Percentiles rank a stretch among this genome's conserved stretches.
Evolutionary conservation across 768 basidiomycete species (phyloP).

Genomic region (Lentinula raphanica): DNA sequence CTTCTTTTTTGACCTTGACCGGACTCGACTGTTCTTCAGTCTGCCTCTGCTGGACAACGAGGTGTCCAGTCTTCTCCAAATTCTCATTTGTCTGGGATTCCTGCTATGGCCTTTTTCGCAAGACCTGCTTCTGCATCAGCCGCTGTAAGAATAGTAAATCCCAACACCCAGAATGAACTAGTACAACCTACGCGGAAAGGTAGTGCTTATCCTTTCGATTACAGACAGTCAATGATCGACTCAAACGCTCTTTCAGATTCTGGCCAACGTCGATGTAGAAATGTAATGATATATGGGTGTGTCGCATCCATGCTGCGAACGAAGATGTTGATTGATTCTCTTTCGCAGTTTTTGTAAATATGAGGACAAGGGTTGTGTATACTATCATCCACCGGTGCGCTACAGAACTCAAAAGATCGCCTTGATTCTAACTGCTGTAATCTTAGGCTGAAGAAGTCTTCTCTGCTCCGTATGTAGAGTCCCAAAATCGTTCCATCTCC

Average conservation of each 20-base stretch:
- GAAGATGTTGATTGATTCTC: background rate
- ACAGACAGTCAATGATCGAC: constrained; percentile 8
- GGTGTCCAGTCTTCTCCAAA: constrained; percentile 3
- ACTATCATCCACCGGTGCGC: constrained; percentile 72
- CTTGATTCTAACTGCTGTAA: background rate
- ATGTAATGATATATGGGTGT: constrained; percentile 89
- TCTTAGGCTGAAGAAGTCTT: constrained; percentile 20
- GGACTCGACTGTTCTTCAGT: constrained; percentile 7
- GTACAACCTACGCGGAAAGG: constrained; percentile 50
- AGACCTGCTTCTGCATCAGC: constrained; percentile 55
- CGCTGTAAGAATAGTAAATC: constrained; percentile 70
- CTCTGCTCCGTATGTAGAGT: constrained; percentile 24
- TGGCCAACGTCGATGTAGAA: constrained; percentile 78
- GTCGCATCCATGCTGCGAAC: constrained; percentile 3
- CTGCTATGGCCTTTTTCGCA: constrained; percentile 63
- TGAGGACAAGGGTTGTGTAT: constrained; percentile 82
- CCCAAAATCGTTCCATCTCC: constrained; percentile 2
- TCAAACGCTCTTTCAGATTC: constrained; percentile 42
- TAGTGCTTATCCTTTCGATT: constrained; percentile 28
- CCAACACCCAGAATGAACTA: constrained; percentile 39
- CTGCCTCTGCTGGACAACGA: constrained; percentile 8
- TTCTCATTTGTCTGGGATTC: constrained; percentile 2
- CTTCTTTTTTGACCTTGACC: background rate
- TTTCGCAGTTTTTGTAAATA: constrained; percentile 69
- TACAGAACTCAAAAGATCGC: background rate